phyloP scores from a whole-genome alignment of 1,284 basidiomycete genomes.

The Fistulina hepatica region DNA sequence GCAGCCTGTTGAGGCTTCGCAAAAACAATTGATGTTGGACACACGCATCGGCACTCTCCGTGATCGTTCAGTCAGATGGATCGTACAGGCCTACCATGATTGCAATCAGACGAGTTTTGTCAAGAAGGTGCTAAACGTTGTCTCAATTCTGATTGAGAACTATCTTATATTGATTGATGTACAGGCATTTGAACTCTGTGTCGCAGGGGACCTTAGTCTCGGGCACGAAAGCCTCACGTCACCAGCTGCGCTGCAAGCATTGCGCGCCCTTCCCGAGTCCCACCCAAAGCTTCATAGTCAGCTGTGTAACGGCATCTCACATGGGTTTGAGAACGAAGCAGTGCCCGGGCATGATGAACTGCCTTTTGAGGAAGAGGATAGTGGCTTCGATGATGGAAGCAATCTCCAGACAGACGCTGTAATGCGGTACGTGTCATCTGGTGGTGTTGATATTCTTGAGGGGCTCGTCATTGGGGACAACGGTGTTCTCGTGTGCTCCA shows the following conservation, averaged over 20 bases:
- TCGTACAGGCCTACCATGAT: constrained; percentile 7
- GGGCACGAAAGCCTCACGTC: constrained; percentile 3
- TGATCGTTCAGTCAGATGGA: constrained; percentile 10
- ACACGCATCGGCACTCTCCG: neutral
- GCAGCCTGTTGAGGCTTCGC: too few relatives aligned
- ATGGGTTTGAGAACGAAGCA: neutral
- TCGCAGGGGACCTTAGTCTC: constrained; percentile 1
- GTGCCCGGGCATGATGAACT: neutral
- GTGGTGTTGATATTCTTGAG: neutral
- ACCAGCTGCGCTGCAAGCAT: neutral
- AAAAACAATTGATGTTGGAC: constrained; percentile 6
- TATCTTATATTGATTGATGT: too few relatives aligned
- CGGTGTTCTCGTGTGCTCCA: too few relatives aligned
- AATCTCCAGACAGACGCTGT: neutral
- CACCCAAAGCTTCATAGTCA: neutral
- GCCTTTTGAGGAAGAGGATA: neutral
- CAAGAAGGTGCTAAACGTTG: too few relatives aligned
- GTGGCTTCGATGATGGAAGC: neutral
- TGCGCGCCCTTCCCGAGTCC: neutral
- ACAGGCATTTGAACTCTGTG: constrained; percentile 6
- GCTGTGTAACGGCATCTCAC: neutral
- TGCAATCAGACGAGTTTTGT: too few relatives aligned
- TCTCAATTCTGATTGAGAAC: too few relatives aligned
- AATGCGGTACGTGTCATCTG: neutral
- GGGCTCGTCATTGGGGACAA: too few relatives aligned